These are phyloP conservation scores for Helotiales sp. DNA, from an alignment of 2,329 filamentous ascomycete species.

Conservation along the genomic window DNA sequence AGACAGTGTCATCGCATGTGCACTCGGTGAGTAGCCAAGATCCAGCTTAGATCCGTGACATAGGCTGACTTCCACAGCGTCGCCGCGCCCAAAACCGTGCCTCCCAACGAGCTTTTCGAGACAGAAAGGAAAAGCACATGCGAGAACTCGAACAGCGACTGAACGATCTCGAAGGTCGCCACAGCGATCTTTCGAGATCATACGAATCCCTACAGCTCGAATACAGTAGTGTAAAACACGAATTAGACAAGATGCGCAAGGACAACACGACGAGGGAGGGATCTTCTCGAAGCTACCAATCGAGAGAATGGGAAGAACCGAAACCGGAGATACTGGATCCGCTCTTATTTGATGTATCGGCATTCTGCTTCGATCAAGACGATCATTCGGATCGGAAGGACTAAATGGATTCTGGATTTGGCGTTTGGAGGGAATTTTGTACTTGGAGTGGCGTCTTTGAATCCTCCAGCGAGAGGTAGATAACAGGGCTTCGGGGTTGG, in stretches of 20 bases:
- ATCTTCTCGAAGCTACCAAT: slow-evolving; percentile 16
- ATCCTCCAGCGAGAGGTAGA: slow-evolving; percentile 1
- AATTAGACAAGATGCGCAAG: slow-evolving; percentile 32
- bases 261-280: slow-evolving; percentile 18
- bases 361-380: slow-evolving; percentile 34
- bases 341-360: slow-evolving; percentile 34
- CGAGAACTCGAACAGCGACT: slow-evolving; percentile 61
- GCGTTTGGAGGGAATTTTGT: slow-evolving; percentile 12
- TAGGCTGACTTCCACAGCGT: slow-evolving; percentile 40
- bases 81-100: slow-evolving; percentile 61
- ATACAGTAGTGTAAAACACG: slow-evolving; percentile 33
- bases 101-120: slow-evolving; percentile 60
- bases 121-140: slow-evolving; percentile 65
- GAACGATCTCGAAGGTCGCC: slow-evolving; percentile 52
- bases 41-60: neutral
- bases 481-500: neutral
- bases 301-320: slow-evolving; percentile 25
- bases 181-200: slow-evolving; percentile 54
- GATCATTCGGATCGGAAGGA: slow-evolving; percentile 21
- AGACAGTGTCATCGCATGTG: slow-evolving; percentile 34
- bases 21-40: slow-evolving; percentile 32
- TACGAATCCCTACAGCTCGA: slow-evolving; percentile 49
- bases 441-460: slow-evolving; percentile 6
- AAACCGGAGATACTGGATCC: slow-evolving; percentile 32
- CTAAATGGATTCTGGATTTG: slow-evolving; percentile 1